Conservation (phyloP, 257 asterid genomes). For the Nicotiana attenuata region DNA sequence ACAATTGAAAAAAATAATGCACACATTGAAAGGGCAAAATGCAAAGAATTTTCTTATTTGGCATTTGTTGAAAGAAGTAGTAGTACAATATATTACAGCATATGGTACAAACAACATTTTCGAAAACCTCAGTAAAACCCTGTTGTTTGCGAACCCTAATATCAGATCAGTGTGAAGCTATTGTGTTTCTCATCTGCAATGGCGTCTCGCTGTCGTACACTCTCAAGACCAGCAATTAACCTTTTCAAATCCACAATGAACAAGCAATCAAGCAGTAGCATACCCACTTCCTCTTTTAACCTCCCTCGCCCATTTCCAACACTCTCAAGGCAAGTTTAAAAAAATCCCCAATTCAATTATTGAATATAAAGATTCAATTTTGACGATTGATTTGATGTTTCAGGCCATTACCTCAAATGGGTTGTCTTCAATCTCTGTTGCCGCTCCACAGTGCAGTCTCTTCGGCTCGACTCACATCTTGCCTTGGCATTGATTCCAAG, state of each 20-base stretch:
- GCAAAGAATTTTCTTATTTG: neutral
- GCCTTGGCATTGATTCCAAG: constrained; percentile 63
- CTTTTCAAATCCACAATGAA: constrained; percentile 47
- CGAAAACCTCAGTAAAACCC: constrained; percentile 27
- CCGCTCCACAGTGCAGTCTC: constrained; percentile 83
- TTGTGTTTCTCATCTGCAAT: constrained; percentile 16
- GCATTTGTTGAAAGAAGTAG: neutral
- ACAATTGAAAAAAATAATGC: neutral
- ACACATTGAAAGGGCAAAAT: neutral
- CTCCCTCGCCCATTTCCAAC: constrained; percentile 21
- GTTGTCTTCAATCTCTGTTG: constrained; percentile 57
- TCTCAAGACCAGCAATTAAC: constrained; percentile 65
- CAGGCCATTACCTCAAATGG: constrained; percentile 52
- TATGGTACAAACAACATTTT: neutral
- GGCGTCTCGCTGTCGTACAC: constrained; percentile 63
- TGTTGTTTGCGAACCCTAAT: constrained; percentile 31
- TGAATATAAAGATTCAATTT: neutral
- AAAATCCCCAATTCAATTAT: neutral
- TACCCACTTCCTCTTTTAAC: constrained; percentile 16
- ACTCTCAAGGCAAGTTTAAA: constrained; percentile 24
- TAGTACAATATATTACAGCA: neutral
- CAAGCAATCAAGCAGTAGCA: constrained; percentile 30
- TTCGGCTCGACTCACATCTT: constrained; percentile 78
- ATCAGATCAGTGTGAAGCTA: neutral
- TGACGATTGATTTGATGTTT: constrained; percentile 1